phyloP scores from a whole-genome alignment of 805 yeast genomes.

The Ascoidea rubescens region DNA sequence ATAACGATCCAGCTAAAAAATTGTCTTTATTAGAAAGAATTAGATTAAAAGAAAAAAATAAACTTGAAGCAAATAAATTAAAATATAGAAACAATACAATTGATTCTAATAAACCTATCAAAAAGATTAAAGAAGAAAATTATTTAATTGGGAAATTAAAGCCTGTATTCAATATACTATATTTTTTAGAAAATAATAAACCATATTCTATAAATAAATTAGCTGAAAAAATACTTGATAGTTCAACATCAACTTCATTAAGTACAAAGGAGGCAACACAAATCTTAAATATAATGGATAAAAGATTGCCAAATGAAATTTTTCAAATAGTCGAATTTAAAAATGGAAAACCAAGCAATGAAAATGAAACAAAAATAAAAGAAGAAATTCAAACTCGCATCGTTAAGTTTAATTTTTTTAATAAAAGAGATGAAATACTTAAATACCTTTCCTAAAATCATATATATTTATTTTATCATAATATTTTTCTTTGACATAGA shows the following conservation, averaged over 20 bases:
- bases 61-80: neutral
- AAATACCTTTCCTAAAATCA: too few relatives aligned
- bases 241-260: neutral
- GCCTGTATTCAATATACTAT: neutral
- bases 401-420: neutral
- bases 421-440: neutral
- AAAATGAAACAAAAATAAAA: too few relatives aligned
- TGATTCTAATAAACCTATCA: neutral
- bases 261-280: neutral
- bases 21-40: neutral
- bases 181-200: neutral
- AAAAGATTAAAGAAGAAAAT: neutral
- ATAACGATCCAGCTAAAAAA: too few relatives aligned
- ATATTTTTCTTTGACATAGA: too few relatives aligned
- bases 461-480: too few relatives aligned
- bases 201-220: neutral
- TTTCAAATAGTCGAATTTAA: too few relatives aligned
- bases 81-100: neutral
- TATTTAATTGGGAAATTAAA: neutral
- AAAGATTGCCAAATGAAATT: neutral
- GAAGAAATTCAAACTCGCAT: neutral
- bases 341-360: neutral
- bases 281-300: too few relatives aligned
- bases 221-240: neutral
- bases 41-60: too few relatives aligned